Conservation (phyloP, 2,329 filamentous ascomycete genomes). For the Alternaria gansuensis region DNA sequence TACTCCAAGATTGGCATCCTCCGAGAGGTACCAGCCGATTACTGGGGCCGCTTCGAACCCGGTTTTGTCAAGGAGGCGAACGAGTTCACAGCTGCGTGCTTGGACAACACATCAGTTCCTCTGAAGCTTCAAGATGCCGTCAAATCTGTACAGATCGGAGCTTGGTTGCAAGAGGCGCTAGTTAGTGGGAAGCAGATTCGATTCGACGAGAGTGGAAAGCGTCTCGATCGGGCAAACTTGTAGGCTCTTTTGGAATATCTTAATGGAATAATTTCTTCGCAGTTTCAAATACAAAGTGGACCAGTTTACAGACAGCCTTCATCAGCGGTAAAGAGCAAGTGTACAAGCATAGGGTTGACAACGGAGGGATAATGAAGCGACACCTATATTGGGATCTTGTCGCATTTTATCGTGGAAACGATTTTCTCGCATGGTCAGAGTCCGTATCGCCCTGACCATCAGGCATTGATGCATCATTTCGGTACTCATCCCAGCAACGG, state of each 20-base stretch:
- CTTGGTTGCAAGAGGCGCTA: slow-evolving; percentile 66
- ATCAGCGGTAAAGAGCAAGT: too few species aligned
- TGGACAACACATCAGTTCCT: slow-evolving; percentile 52
- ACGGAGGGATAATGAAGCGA: too few species aligned
- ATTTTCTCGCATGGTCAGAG: too few species aligned
- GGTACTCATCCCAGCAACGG: too few species aligned
- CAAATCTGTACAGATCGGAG: slow-evolving; percentile 52
- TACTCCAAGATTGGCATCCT: slow-evolving; percentile 48
- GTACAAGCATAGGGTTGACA: too few species aligned
- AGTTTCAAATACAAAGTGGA: too few species aligned
- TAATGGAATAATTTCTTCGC: too few species aligned
- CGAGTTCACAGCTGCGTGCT: slow-evolving; percentile 51
- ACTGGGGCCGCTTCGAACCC: slow-evolving; percentile 54
- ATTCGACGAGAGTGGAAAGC: slow-evolving; percentile 44
- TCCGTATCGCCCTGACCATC: too few species aligned
- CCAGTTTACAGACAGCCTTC: too few species aligned
- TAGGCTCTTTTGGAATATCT: neutral
- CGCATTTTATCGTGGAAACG: too few species aligned
- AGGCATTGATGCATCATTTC: too few species aligned
- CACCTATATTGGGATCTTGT: too few species aligned
- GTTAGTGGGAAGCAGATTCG: slow-evolving; percentile 64
- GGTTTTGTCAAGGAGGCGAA: slow-evolving; percentile 55
- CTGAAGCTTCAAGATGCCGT: slow-evolving; percentile 48
- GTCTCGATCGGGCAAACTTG: slow-evolving; percentile 32
- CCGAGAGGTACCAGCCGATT: slow-evolving; percentile 51